These are phyloP conservation scores for Nothophoma quercina DNA, from an alignment of 2,329 filamentous ascomycete species.

Conservation along the genomic window DNA sequence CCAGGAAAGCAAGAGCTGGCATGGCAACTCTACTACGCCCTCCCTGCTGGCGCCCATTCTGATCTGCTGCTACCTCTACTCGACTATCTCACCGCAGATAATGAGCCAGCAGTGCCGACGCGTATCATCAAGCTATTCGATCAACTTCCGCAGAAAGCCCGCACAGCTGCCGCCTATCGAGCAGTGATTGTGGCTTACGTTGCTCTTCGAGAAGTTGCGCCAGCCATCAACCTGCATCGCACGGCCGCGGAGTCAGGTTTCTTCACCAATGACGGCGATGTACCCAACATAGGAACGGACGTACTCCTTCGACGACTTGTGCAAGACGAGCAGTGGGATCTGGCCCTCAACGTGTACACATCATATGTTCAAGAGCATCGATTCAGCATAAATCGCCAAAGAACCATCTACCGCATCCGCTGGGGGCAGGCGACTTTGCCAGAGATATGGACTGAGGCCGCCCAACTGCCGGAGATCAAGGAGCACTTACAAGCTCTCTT, in stretches of 20 bases:
- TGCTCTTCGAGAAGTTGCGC: conserved; percentile 47
- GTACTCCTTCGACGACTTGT: conserved; percentile 41
- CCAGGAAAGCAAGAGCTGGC: conserved; percentile 39
- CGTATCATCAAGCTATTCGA: conserved; percentile 58
- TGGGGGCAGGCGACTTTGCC: conserved; percentile 17
- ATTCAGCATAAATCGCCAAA: conserved; percentile 7
- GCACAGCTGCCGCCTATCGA: conserved; percentile 55
- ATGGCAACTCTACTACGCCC: conserved; percentile 48
- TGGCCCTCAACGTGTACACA: conserved; percentile 39
- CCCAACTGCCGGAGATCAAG: conserved; percentile 33
- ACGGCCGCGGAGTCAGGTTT: neutral
- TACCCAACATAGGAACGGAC: conserved; percentile 36
- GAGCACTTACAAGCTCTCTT: conserved; percentile 39
- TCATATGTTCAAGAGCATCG: conserved; percentile 14
- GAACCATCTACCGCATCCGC: conserved; percentile 7
- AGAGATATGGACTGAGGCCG: conserved; percentile 35
- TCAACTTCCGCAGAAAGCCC: conserved; percentile 45
- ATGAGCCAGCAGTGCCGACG: conserved; percentile 47
- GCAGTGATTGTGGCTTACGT: conserved; percentile 56
- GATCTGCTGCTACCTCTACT: conserved; percentile 34
- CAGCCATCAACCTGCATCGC: conserved; percentile 50
- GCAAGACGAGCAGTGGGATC: conserved; percentile 46
- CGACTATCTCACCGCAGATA: conserved; percentile 35
- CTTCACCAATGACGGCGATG: conserved; percentile 4
- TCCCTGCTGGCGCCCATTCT: conserved; percentile 24